Evolutionary conservation across 495 filamentous ascomycete species (phyloP), one percentile per base, ranked within the genome.

Genomic region (Thermochaetoides thermophila): DNA sequence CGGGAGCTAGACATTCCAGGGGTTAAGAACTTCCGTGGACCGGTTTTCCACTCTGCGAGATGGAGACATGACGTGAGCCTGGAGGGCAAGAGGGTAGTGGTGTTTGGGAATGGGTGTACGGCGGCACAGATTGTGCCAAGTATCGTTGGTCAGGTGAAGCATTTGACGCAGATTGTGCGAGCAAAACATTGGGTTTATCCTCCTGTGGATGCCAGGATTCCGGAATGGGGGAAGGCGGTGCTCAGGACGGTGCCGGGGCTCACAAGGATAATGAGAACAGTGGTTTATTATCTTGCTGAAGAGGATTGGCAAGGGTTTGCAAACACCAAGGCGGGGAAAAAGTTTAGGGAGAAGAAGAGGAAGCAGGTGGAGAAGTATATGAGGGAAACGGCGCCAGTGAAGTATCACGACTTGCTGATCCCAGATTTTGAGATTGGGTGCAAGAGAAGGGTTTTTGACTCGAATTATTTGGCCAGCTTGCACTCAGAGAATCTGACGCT

Each of bases 51-150:
- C 39, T 68, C 74, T 1, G 68, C 70, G 5, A 48, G 66, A 16
- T 79, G 74, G 74, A 39, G 67, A 24, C 40, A 56, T 10, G 42
- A 49, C 5, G 43, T 66, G 11, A 52, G 67, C 21, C 46, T 73
- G 20, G 40, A 44, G 5, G 57, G 53, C 12, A 77, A 76, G 40
- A 49, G 66, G 26, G 64, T 79, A 5, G 57, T 74, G 24, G 57
- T 79, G 15, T 47, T 79, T 31, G 74, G 74, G 3, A 73, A 73
- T 8, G 74, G 74, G 7, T 79, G 73, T 46, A 70, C 47, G 15
- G 61, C 56, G 4, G 49, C 59, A 12, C 61, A 66, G 38, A 50
- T 66, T 8, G 59, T 66, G 18, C 61, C 61, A 4, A 27, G 27
- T 13, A 48, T 64, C 5, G 42, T 46, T 2, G 20, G 38, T 18